Base-by-base conservation (phyloP, 2,329 filamentous ascomycete genomes). In the Zarea fungicola region DNA sequence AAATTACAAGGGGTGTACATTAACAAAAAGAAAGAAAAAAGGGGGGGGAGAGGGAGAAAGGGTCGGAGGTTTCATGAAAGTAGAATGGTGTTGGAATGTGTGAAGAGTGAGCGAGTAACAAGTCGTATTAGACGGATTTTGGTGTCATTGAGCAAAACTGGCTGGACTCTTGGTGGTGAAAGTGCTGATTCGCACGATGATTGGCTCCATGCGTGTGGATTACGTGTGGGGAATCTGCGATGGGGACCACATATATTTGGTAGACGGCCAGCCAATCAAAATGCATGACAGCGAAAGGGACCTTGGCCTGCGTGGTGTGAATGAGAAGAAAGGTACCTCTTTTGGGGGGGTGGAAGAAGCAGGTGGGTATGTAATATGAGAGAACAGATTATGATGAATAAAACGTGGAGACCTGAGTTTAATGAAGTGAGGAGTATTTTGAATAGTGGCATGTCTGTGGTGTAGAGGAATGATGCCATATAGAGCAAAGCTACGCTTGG, bases 401-500 rank as follows among this genome's bases (percentile, higher is more conserved):
- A n/a, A 39, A 31, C 43, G 43, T 46, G 43, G 34, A 39, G 34
- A 46, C 34, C 18, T 4, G 34, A 37, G 11, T 39, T 34, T 47
- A 22, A 47, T 47, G 26, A 47, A 26, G 40, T 32, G 44, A 47
- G 36, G 44, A 19, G 35, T 32, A 40, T 45, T 28, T 11, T 14
- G 18, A 37, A n/a, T 22, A 36, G 42, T 34, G 41, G 29, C 21
- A 19, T 19, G 14, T 14, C 31, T 28, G 26, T 28, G 23, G 42
- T 45, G 32, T 45, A 39, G 44, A 34, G 28, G 18, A 34, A 47
- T 47, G 44, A 47, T 40, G 36, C 44, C 44, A 31, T 18, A 40
- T 47, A 10, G 4, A 40, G 44, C 19, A 32, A 47, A 16, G 28
- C 26, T 16, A 18, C 10, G 43, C 9, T 34, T 6, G 14, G 25